Evolutionary conservation across 192 early-diverging fungal species (phyloP).

Genomic region (Coemansia reversa): DNA sequence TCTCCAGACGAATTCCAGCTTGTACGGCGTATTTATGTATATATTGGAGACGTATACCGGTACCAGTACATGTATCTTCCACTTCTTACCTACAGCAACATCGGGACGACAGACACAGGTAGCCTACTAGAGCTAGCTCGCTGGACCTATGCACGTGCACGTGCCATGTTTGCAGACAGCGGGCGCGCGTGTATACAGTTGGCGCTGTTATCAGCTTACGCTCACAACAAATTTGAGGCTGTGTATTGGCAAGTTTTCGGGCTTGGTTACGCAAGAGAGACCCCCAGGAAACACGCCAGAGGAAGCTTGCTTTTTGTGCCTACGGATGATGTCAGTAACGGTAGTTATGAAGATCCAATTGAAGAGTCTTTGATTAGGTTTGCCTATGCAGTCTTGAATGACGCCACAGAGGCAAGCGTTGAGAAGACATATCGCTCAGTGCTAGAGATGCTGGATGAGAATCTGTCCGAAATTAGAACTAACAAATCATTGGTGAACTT

Average conservation of each 20-base stretch:
- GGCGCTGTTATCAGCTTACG: conserved; percentile 28
- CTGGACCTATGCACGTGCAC: conserved; percentile 31
- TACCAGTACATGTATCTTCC: conserved; percentile 50
- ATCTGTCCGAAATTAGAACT: conserved; percentile 17
- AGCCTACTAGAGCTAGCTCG: conserved; percentile 22
- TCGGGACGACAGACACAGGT: conserved; percentile 14
- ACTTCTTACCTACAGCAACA: conserved; percentile 18
- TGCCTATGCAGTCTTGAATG: conserved; percentile 9
- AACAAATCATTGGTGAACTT: conserved; percentile 9
- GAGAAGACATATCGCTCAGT: conserved; percentile 8
- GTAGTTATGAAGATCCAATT: conserved; percentile 19
- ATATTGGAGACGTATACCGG: conserved; percentile 44
- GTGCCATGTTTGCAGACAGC: conserved; percentile 33
- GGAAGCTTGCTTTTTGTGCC: conserved; percentile 1
- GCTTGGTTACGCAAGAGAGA: conserved; percentile 19
- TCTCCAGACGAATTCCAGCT: conserved; percentile 15
- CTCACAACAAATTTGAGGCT: conserved; percentile 22
- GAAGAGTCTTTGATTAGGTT: conserved; percentile 29
- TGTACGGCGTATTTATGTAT: conserved; percentile 31
- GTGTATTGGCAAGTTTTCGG: conserved; percentile 48
- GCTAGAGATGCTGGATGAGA: conserved; percentile 17
- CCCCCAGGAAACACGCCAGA: background rate
- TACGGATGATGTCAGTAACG: conserved; percentile 1
- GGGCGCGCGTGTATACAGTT: conserved; percentile 33
- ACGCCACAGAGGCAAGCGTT: background rate